Percentiles rank a stretch among this genome's conserved stretches.
phyloP scores from a whole-genome alignment of 495 filamentous ascomycete species.

The Xylaria palmicola region DNA sequence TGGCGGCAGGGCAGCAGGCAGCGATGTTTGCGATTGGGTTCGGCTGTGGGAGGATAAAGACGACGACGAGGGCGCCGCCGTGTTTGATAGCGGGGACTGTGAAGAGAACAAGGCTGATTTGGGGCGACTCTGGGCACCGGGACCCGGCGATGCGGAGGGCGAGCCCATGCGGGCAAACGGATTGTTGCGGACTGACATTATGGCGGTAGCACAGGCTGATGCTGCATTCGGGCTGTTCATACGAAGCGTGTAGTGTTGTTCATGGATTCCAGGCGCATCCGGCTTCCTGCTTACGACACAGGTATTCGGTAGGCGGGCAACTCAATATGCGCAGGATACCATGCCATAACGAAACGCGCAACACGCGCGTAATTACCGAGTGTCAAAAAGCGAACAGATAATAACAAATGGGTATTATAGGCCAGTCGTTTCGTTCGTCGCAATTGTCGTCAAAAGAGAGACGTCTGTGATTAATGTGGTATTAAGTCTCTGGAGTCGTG shows the following conservation, averaged over 20 bases:
- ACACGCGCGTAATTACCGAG: neutral
- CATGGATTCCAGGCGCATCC: neutral
- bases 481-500: neutral
- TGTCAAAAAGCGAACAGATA: neutral
- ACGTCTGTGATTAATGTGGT: neutral
- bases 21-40: conserved; percentile 44
- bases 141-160: conserved; percentile 58
- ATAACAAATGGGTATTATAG: neutral
- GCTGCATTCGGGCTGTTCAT: neutral
- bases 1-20: conserved; percentile 27
- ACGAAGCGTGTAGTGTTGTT: neutral
- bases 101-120: conserved; percentile 68
- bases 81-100: conserved; percentile 47
- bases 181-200: conserved; percentile 62
- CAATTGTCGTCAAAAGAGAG: neutral
- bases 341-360: conserved; percentile 16
- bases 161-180: conserved; percentile 67
- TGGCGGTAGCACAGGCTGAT: conserved; percentile 39
- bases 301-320: neutral
- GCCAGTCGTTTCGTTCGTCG: neutral
- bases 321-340: neutral
- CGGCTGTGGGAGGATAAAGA: conserved; percentile 34
- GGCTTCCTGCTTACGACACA: conserved; percentile 10
- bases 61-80: conserved; percentile 20
- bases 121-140: conserved; percentile 52